phyloP scores from a whole-genome alignment of 2,329 filamentous ascomycete genomes.

The Byssoonygena ceratinophila region DNA sequence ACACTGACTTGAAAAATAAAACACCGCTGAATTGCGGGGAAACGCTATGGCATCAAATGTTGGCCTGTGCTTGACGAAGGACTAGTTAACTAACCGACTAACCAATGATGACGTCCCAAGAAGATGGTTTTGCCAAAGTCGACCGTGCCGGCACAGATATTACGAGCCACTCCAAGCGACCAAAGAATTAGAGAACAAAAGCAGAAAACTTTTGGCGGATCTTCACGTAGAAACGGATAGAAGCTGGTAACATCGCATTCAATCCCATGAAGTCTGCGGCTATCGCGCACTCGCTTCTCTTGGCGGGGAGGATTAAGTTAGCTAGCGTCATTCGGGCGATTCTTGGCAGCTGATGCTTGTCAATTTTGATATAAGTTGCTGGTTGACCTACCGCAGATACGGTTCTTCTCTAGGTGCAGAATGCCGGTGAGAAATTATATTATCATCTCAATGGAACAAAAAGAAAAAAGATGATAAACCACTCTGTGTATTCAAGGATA shows the following conservation, averaged over 20 bases:
- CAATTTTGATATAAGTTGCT: neutral
- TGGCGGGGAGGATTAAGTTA: neutral
- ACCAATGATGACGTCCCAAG: too few species aligned
- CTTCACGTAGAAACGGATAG: neutral
- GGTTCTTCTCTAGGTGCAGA: too few species aligned
- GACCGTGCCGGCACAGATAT: neutral
- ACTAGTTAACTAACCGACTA: neutral
- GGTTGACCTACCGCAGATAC: too few species aligned
- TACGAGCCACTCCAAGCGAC: too few species aligned
- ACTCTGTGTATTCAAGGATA: too few species aligned
- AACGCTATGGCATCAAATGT: neutral
- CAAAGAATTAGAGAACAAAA: neutral
- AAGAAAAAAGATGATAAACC: too few species aligned
- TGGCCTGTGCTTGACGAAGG: neutral
- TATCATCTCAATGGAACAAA: too few species aligned
- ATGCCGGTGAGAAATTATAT: too few species aligned
- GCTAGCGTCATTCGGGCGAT: neutral
- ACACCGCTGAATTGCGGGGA: neutral
- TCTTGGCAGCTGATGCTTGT: neutral
- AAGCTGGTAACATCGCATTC: slow-evolving; percentile 10
- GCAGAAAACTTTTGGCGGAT: too few species aligned
- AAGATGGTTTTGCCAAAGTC: too few species aligned
- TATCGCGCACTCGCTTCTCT: slow-evolving; percentile 8
- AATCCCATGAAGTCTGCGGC: neutral
- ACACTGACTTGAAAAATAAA: too few species aligned